Evolutionary conservation across 2,329 filamentous ascomycete species (phyloP).

Genomic region (Trichoderma pleuroti): DNA sequence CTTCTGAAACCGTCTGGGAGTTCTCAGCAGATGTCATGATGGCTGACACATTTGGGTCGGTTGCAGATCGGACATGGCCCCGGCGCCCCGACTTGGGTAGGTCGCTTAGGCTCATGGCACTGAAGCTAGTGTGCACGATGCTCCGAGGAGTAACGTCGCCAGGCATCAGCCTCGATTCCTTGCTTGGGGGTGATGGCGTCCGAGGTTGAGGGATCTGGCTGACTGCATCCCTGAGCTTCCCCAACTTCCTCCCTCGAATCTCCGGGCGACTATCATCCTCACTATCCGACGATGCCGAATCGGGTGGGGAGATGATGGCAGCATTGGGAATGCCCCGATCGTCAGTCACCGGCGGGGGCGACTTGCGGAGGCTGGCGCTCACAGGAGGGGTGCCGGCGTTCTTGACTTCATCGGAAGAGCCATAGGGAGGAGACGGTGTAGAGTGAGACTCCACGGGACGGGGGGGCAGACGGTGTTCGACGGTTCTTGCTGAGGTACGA

Average conservation of each 20-base stretch:
- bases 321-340: slow-evolving; percentile 71
- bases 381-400: slow-evolving; percentile 42
- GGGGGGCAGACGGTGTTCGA: slow-evolving; percentile 50
- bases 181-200: slow-evolving; percentile 47
- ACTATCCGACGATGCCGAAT: slow-evolving; percentile 75
- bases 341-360: slow-evolving; percentile 76
- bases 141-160: background rate
- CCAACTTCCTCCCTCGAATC: slow-evolving; percentile 46
- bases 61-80: slow-evolving; percentile 53
- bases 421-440: slow-evolving; percentile 37
- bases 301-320: slow-evolving; percentile 86
- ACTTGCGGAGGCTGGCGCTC: slow-evolving; percentile 65
- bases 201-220: slow-evolving; percentile 62
- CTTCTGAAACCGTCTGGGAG: slow-evolving; percentile 54
- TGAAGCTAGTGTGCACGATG: slow-evolving; percentile 45
- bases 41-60: slow-evolving; percentile 50
- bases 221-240: slow-evolving; percentile 71
- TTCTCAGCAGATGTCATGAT: slow-evolving; percentile 47
- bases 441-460: slow-evolving; percentile 25
- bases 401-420: slow-evolving; percentile 42
- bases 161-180: slow-evolving; percentile 20
- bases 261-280: slow-evolving; percentile 68
- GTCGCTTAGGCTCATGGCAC: slow-evolving; percentile 44
- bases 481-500: slow-evolving; percentile 64
- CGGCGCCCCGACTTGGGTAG: slow-evolving; percentile 40